Evolutionary conservation across 371 early-diverging fungal species (phyloP).

Genomic region (Saksenaea vasiformis): DNA sequence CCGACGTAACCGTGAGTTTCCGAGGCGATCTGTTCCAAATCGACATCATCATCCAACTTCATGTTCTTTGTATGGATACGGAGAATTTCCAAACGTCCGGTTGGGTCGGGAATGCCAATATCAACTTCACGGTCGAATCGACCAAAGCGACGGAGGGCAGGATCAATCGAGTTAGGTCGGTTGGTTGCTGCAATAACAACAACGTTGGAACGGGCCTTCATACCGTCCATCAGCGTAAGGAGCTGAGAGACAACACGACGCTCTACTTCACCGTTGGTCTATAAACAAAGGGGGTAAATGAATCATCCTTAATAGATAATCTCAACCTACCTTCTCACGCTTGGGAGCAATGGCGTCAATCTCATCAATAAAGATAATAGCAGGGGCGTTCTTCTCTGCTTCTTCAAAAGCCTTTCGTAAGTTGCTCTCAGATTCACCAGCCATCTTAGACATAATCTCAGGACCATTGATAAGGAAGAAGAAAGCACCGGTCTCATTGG

Average conservation of each 20-base stretch:
- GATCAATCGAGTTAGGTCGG: slow-evolving; percentile 99
- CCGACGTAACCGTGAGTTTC: slow-evolving; percentile 99
- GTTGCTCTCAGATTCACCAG: slow-evolving; percentile 98
- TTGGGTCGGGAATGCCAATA: slow-evolving; percentile 99
- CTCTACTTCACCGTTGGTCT: slow-evolving; percentile 99
- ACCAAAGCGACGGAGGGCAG: slow-evolving; percentile 99
- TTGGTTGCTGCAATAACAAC: slow-evolving; percentile 99
- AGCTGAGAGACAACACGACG: slow-evolving; percentile 99
- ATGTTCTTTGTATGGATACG: slow-evolving; percentile 99
- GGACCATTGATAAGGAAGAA: slow-evolving; percentile 99
- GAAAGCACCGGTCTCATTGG: slow-evolving; percentile 80
- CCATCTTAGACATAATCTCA: slow-evolving; percentile 99
- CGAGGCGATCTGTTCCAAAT: slow-evolving; percentile 97
- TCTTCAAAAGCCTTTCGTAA: slow-evolving; percentile 99
- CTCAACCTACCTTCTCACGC: slow-evolving; percentile 98
- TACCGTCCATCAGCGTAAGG: slow-evolving; percentile 99
- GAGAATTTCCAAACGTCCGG: slow-evolving; percentile 98
- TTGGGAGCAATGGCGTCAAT: slow-evolving; percentile 99
- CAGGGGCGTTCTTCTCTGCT: slow-evolving; percentile 98
- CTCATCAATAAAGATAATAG: slow-evolving; percentile 99
- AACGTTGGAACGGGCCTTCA: slow-evolving; percentile 97
- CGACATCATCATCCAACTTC: slow-evolving; percentile 97
- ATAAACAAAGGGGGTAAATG: not conserved
- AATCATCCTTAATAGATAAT: not conserved
- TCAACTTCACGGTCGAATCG: slow-evolving; percentile 99